A percentile compares a stretch with the other conserved stretches of the same genome.
Conservation (phyloP, 192 early-diverging fungal genomes). For the Backusella liffmaniae region DNA sequence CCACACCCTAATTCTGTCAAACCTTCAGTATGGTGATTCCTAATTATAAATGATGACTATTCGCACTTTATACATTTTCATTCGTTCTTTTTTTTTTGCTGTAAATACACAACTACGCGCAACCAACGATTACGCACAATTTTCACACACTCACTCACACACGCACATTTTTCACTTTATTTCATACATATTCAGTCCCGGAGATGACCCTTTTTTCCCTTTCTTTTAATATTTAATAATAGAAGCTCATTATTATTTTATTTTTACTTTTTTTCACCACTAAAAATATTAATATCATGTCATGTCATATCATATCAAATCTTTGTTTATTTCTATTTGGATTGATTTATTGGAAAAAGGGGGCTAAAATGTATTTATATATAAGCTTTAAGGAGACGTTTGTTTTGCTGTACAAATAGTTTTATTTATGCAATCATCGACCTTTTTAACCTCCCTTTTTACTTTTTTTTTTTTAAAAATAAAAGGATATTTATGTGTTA, state of each 20-base stretch:
- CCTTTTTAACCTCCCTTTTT: background rate
- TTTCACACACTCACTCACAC: background rate
- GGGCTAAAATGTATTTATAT: background rate
- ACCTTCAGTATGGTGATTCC: background rate
- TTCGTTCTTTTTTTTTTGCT: background rate
- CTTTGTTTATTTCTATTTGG: background rate
- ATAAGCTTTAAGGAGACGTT: slow-evolving; percentile 1
- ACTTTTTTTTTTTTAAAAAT: background rate
- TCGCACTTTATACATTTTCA: background rate
- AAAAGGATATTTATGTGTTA: background rate
- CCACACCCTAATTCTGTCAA: background rate
- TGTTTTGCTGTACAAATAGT: background rate
- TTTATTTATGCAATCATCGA: background rate
- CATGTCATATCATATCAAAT: background rate
- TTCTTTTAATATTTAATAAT: background rate
- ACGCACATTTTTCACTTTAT: background rate
- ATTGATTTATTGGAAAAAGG: background rate
- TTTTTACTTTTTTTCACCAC: background rate
- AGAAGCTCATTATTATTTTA: background rate
- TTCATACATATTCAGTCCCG: background rate
- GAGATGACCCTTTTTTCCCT: background rate
- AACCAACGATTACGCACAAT: background rate
- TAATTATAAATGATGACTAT: background rate
- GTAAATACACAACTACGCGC: background rate
- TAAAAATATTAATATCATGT: background rate